Base-by-base conservation (phyloP, 2,329 filamentous ascomycete genomes). In the Ciborinia camelliae region DNA sequence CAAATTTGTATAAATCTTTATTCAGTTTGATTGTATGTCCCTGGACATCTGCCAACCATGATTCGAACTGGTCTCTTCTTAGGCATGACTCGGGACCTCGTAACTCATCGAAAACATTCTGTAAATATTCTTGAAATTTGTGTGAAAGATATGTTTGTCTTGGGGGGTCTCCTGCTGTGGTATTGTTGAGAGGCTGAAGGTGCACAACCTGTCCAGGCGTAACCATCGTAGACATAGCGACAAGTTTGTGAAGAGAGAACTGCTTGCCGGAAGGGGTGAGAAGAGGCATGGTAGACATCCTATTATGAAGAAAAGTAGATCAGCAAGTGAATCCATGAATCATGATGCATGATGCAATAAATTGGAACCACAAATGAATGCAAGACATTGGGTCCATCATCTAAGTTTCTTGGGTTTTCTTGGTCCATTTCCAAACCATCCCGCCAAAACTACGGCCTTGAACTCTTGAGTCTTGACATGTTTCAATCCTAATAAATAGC, bases 21-120 rank as follows among this genome's bases (percentile, higher is more conserved):
- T 74, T 65, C 12, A 72, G 65, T 4, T 59, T 37, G n/a, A 71
- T 66, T 26, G 62, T 20, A 51, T 72, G 68, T 5, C 67, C 79
- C 70, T 88, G 85, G 1, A 77, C 77, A 1, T 75, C 71, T 43
- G 77, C 74, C n/a, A 88, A 73, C 72, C 87, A 88, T 5, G 71
- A 70, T 37, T 74, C 71, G 62, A 87, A 80, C 39, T 76, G 75
- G 9, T 77, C 76, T 18, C 75, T 73, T 4, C 77, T 72, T 12
- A 83, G 69, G 1, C 67, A 71, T 45, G 66, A 69, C 35, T 76
- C 73, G 0, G 62, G 39, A 2, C 77, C 74, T 20, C 81, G 77
- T 41, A 85, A 67, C 0, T 76, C 72, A 41, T 81, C 74, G 71
- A 81, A 87, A 37, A 85, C 73, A 50, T 75, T 75, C 62, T 78